phyloP scores from a whole-genome alignment of 1,284 basidiomycete genomes.

The Sutorius eximius region DNA sequence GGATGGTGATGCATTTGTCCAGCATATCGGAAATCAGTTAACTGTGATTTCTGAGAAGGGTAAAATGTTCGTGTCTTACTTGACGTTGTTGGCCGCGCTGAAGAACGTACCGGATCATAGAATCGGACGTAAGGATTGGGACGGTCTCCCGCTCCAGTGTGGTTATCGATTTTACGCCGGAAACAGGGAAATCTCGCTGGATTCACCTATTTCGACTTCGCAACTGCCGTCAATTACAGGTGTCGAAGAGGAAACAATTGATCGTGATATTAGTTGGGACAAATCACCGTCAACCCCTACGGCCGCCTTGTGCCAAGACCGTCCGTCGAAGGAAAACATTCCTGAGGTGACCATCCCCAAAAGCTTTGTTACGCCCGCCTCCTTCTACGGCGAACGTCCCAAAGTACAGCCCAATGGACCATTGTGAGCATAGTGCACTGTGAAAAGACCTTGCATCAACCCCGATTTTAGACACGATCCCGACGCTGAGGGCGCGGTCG shows the following conservation, averaged over 20 bases:
- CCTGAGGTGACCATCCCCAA: conserved; percentile 23
- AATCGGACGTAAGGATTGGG: conserved; percentile 62
- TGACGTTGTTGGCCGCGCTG: conserved; percentile 6
- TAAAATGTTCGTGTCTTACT: conserved; percentile 49
- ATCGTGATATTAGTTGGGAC: conserved; percentile 12
- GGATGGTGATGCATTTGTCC: conserved; percentile 77
- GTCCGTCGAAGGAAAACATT: conserved; percentile 28
- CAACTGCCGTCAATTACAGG: conserved; percentile 51
- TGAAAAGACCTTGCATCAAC: conserved; percentile 7
- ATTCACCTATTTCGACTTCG: conserved; percentile 46
- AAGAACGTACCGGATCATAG: conserved; percentile 38
- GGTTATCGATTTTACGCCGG: conserved; percentile 54
- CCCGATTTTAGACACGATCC: conserved; percentile 64
- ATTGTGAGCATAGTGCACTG: conserved; percentile 44
- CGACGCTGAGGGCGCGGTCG: conserved; percentile 70
- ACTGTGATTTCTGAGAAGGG: conserved; percentile 69
- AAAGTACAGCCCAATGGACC: conserved; percentile 51
- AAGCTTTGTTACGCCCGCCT: conserved; percentile 54
- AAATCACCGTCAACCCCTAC: conserved; percentile 1
- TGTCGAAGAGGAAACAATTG: conserved; percentile 31
- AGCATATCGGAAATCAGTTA: conserved; percentile 48
- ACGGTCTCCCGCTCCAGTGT: conserved; percentile 49
- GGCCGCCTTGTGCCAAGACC: conserved; percentile 3
- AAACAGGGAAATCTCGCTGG: conserved; percentile 64
- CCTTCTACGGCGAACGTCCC: conserved; percentile 55